Evolutionary conservation across 2,329 filamentous ascomycete species (phyloP), one percentile per base, ranked within the genome.

Genomic region (Diaporthe australafricana): DNA sequence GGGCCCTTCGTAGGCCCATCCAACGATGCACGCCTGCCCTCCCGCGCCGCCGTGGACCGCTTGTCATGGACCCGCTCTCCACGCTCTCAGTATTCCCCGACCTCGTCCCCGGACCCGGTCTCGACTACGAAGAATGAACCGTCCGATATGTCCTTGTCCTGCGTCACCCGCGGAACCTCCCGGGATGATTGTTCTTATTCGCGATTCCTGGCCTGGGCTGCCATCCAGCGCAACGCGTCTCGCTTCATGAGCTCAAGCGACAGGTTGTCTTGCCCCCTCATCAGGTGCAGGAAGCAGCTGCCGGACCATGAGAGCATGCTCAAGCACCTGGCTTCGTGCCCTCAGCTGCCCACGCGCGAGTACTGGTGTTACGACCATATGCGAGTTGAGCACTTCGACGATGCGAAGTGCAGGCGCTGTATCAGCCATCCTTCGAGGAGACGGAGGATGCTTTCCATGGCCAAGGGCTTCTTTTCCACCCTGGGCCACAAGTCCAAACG

Each of bases 351-450:
- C 32, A 82, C 82, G 4, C 86, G 86, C 71, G 85, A 89, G 80
- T 89, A 89, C 75, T 85, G 86, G 81, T 90, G 87, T 77, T 89
- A 87, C 76, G 84, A 88, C 47, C 88, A 88, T 76, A 84, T 82
- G 77, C 84, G 83, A 75, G 81, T 85, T 70, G 87, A 89, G 77
- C 81, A 82, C 47, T 88, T 89, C 77, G 84, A 85, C 79, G 86
- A 89, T 74, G 80, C 82, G 74, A 84, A 85, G 76, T 88, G 86
- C 80, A 85, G 84, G 70, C 82, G 83, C 48, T 88, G 86, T 74
- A 77, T 85, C 22, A 83, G 83, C n/a, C 86, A 87, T 47, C 83
- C 84, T 4, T 88, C 85, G 8, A 87, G 85, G 79, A 82, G 87
- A 76, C 84, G 82, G 77, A 87, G 84, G 76, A 86, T 89, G 73